These are phyloP conservation scores for sorghum (Sorghum bicolor) DNA, from an alignment of 176 grass and related monocot species.

Conservation along the genomic window Sorghum_bicolor_NCBIv3 NC_012870.2:71810501-71811000, in stretches of 20 bases:
- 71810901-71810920: not conserved
- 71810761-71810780: conserved; percentile 50
- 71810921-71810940: conserved; percentile 30
- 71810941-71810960: conserved; percentile 84
- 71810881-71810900: conserved; percentile 3
- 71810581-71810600: conserved; percentile 30
- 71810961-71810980: conserved; percentile 76
- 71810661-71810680: conserved; percentile 25
- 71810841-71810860: conserved; percentile 81
- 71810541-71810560: conserved; percentile 89
- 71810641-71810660: conserved; percentile 25
- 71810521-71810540: conserved; percentile 92
- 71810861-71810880: conserved; percentile 12
- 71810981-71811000: conserved; percentile 50
- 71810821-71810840: conserved; percentile 76
- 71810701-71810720: conserved; percentile 95
- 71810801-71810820: conserved; percentile 77
- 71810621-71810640: conserved; percentile 18
- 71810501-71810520: conserved; percentile 91
- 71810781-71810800: conserved; percentile 79
- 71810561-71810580: conserved; percentile 59
- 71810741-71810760: conserved; percentile 84
- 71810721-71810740: conserved; percentile 91
- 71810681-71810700: conserved; percentile 62
- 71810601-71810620: conserved; percentile 31